Evolutionary conservation across 2,329 filamentous ascomycete genomes (phyloP).

Genomic region (Didymellaceae sp.): DNA sequence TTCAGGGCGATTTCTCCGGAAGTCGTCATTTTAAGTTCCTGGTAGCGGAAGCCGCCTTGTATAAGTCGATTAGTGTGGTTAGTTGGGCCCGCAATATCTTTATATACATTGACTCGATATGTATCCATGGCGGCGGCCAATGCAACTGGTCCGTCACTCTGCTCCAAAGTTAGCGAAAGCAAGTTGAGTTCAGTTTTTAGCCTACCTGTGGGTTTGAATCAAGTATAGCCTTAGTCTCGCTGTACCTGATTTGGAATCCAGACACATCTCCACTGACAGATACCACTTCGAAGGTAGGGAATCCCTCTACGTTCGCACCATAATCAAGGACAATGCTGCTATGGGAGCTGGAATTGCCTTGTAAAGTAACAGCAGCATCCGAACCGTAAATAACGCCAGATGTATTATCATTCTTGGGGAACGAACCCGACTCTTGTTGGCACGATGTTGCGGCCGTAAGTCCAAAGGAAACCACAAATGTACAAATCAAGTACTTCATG

Average conservation of each 20-base stretch:
- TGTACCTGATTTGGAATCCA: conserved; percentile 4
- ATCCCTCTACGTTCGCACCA: conserved; percentile 21
- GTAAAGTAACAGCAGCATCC: not conserved
- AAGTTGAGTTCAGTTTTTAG: not conserved
- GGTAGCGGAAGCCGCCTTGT: conserved; percentile 49
- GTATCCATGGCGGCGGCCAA: conserved; percentile 49
- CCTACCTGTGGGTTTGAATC: not conserved
- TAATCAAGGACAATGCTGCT: conserved; percentile 19
- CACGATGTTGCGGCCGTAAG: too few relatives aligned
- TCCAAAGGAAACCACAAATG: too few relatives aligned
- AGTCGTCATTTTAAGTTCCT: conserved; percentile 47
- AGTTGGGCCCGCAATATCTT: conserved; percentile 31
- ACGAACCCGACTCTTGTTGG: too few relatives aligned
- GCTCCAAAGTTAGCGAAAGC: not conserved
- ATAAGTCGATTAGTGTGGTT: conserved; percentile 44
- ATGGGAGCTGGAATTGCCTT: not conserved
- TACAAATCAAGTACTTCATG: too few relatives aligned
- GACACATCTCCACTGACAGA: conserved; percentile 20
- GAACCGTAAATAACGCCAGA: not conserved
- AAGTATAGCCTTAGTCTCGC: conserved; percentile 1
- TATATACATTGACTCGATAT: conserved; percentile 47
- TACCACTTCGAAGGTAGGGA: conserved; percentile 23
- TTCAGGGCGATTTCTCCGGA: conserved; percentile 34
- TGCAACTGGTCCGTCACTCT: conserved; percentile 44
- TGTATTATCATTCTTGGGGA: too few relatives aligned